Evolutionary conservation across 1,284 basidiomycete genomes (phyloP), one percentile per base, ranked within the genome.

Genomic region (Exobasidium rhododendri): DNA sequence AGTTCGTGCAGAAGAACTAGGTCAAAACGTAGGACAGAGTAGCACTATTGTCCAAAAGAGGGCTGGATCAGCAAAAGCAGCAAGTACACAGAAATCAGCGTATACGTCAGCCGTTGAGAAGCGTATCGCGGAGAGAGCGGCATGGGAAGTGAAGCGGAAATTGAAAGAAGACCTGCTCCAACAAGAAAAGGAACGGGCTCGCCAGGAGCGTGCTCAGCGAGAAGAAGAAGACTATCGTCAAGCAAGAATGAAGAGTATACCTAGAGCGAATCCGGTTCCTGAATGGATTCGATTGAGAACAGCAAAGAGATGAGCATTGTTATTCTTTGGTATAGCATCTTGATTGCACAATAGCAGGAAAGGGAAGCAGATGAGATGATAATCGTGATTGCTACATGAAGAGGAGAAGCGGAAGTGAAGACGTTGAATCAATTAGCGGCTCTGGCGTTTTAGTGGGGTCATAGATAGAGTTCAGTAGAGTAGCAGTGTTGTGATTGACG

Each of bases 251-350:
- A 10, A 47, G 11, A 17, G 5, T 26, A 32, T 51, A 22, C 5
- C 29, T 22, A 45, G 52, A 32, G 57, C 57, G 14, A 59, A 59
- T 29, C 57, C 57, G n/a, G 11, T 59, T 17, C 57, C 57, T 11
- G 46, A 7, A 2, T 31, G 24, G 0, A 26, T 30, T 24, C 47
- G 22, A 14, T 22, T 14, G 7, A 50, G 47, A 31, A 50, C 10
- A 40, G 35, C 35, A 40, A 40, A 40, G 17, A 10, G 17, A 40
- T 7, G 35, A 10, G 35, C 17, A 10, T 40, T 40, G 7, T 40
- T 40, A 40, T 40, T 40, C 35, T n/a, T n/a, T n/a, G n/a, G n/a
- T n/a, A n/a, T n/a, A n/a, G n/a, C n/a, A n/a, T n/a, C n/a, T n/a
- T n/a, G n/a, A n/a, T n/a, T n/a, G n/a, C n/a, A n/a, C n/a, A n/a